These are phyloP conservation scores for Leucocoprinus sp. DNA, from an alignment of 768 basidiomycete species.

Conservation along the genomic window DNA sequence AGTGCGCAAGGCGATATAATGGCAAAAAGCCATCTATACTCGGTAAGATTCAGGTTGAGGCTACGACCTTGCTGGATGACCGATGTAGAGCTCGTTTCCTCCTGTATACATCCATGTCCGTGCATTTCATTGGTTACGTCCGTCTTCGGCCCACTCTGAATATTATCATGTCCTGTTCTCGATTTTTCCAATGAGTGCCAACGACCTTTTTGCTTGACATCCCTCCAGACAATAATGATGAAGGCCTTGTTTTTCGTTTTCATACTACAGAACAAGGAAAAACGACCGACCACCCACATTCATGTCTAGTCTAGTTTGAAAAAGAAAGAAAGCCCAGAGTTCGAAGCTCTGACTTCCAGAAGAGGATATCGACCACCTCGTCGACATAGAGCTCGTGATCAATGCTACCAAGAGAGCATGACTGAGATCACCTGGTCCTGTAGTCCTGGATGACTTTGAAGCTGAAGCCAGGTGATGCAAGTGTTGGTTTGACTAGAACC, in stretches of 20 bases:
- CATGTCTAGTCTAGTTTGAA: conserved; percentile 20
- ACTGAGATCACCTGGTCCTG: conserved; percentile 56
- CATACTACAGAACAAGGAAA: conserved; percentile 20
- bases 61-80: no score
- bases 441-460: conserved; percentile 90
- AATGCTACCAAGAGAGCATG: conserved; percentile 53
- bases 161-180: background rate
- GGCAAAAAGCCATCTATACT: no score
- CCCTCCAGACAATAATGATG: conserved; percentile 26
- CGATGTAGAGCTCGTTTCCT: no score
- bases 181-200: conserved; percentile 31
- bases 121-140: background rate
- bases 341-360: conserved; percentile 11
- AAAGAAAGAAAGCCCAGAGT: conserved; percentile 39
- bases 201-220: conserved; percentile 60
- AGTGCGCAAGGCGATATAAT: no score
- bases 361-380: conserved; percentile 18
- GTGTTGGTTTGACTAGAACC: conserved; percentile 76
- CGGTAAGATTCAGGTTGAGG: no score
- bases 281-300: conserved; percentile 15
- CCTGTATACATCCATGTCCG: background rate
- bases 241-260: conserved; percentile 14
- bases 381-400: conserved; percentile 22
- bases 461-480: conserved; percentile 84
- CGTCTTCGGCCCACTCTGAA: background rate